Percentiles rank a stretch among this genome's conserved stretches.
These are phyloP conservation scores for Phytophthora ramorum DNA, from an alignment of 352 stramenopile species.

Conservation along the genomic window DNA sequence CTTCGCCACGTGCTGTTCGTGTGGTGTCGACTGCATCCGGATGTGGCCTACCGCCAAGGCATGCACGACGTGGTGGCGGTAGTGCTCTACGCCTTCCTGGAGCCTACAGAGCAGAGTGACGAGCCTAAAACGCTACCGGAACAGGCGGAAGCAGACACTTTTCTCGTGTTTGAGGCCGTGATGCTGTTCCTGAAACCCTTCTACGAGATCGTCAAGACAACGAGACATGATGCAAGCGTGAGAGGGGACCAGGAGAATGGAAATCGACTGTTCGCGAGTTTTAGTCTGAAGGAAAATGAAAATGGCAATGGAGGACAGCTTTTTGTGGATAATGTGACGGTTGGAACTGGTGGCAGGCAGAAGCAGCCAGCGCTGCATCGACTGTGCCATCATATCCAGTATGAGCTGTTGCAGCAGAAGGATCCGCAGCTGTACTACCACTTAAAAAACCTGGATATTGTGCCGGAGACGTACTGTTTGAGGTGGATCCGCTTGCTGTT, in stretches of 20 bases:
- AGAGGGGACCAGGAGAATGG: not conserved
- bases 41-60: constrained; percentile 85
- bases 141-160: constrained; percentile 66
- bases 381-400: constrained; percentile 78
- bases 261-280: constrained; percentile 31
- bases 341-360: not conserved
- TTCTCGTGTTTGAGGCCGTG: constrained; percentile 76
- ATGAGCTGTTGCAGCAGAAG: constrained; percentile 77
- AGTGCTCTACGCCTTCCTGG: constrained; percentile 73
- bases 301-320: constrained; percentile 33
- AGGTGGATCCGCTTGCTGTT: constrained; percentile 84
- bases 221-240: constrained; percentile 6
- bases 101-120: constrained; percentile 2
- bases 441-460: constrained; percentile 80
- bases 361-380: constrained; percentile 60
- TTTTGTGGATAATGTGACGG: constrained; percentile 21
- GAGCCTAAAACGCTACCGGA: constrained; percentile 39
- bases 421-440: constrained; percentile 87
- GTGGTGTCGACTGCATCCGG: constrained; percentile 82
- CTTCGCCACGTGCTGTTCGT: constrained; percentile 84
- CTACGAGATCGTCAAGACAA: constrained; percentile 70
- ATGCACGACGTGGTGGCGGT: constrained; percentile 88
- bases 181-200: constrained; percentile 85
- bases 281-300: constrained; percentile 23
- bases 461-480: constrained; percentile 83